Evolutionary conservation across 495 filamentous ascomycete genomes (phyloP), one percentile per base, ranked within the genome.

Genomic region (Xeromyces bisporus): DNA sequence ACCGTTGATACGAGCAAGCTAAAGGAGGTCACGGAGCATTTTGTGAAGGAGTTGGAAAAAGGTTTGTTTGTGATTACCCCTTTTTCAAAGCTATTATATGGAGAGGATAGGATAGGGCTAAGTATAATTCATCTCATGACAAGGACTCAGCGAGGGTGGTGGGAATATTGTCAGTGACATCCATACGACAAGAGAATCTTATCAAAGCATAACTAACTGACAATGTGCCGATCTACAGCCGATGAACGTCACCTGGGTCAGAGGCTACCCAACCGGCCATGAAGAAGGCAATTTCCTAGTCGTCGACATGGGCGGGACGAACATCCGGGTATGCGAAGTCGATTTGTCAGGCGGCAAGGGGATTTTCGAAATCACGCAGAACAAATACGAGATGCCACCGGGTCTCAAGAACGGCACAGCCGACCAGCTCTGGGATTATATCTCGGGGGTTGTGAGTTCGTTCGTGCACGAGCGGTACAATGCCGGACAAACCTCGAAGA

Each of bases 181-280:
- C 15, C 16, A 18, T 4, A 15, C 4, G n/a, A 11, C 35, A 25
- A 14, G 23, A 14, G 8, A 23, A 23, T 4, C 28, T 21, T 29
- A 10, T 14, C 18, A 15, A 27, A 23, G n/a, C n/a, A 26, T 23
- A 14, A 10, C 17, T 15, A 43, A 46, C 46, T 38, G 38, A 38
- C 31, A 10, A 20, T 28, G 20, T 21, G 5, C 9, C 20, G 7
- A n/a, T 3, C 21, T n/a, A n/a, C 47, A 91, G 83, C 87, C 87
- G 33, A 96, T 96, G 87, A 91, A 93, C 57, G 71, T 84, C 20
- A 92, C 86, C 26, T 96, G 87, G 87, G 80, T 84, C 37, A 89
- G 84, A 71, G 69, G 64, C 26, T 84, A 72, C 49, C 87, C 87
- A 24, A 74, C 71, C 44, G 83, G 87, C 35, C 40, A 78, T 39